Evolutionary conservation across 495 filamentous ascomycete species (phyloP).

Genomic region (Astrothelium subdiscretum): DNA sequence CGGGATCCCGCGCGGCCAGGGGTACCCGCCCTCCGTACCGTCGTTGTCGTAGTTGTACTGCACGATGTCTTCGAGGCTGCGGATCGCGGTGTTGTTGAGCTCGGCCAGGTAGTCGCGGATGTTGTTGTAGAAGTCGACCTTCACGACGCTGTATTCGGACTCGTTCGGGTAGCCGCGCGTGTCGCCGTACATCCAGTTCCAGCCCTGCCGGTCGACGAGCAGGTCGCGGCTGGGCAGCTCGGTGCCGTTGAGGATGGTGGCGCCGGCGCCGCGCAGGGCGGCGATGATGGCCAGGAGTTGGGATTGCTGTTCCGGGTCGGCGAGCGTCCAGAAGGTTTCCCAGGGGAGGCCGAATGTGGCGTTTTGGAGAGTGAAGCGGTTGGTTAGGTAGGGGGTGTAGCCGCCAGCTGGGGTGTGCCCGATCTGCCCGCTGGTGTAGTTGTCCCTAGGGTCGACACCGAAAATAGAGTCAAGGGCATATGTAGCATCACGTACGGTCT

Average conservation of each 20-base stretch:
- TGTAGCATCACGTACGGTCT: conserved; percentile 54
- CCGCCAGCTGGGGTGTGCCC: conserved; percentile 42
- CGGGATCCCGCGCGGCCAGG: conserved; percentile 40
- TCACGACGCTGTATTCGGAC: conserved; percentile 59
- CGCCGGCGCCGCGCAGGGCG: conserved; percentile 48
- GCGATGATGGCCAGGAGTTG: conserved; percentile 41
- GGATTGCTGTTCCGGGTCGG: conserved; percentile 39
- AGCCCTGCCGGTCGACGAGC: conserved; percentile 50
- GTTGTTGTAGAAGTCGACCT: conserved; percentile 70
- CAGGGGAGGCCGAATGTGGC: conserved; percentile 61
- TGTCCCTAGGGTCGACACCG: conserved; percentile 43
- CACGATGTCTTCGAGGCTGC: conserved; percentile 54
- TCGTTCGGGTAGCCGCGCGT: conserved; percentile 53
- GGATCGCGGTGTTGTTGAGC: conserved; percentile 51
- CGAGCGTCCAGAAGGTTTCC: conserved; percentile 53
- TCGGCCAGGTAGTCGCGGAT: conserved; percentile 53
- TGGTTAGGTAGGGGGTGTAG: conserved; percentile 44
- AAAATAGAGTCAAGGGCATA: conserved; percentile 57
- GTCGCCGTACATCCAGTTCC: conserved; percentile 63
- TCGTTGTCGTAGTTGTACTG: conserved; percentile 52
- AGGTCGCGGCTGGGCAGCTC: conserved; percentile 51
- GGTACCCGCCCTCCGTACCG: conserved; percentile 58
- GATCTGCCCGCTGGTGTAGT: conserved; percentile 45
- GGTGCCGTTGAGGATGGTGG: conserved; percentile 56
- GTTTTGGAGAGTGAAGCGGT: conserved; percentile 41